Percentiles rank a stretch among this genome's conserved stretches.
These are phyloP conservation scores for Microcera coccophila DNA, from an alignment of 2,329 filamentous ascomycete genomes.

Conservation along the genomic window DNA sequence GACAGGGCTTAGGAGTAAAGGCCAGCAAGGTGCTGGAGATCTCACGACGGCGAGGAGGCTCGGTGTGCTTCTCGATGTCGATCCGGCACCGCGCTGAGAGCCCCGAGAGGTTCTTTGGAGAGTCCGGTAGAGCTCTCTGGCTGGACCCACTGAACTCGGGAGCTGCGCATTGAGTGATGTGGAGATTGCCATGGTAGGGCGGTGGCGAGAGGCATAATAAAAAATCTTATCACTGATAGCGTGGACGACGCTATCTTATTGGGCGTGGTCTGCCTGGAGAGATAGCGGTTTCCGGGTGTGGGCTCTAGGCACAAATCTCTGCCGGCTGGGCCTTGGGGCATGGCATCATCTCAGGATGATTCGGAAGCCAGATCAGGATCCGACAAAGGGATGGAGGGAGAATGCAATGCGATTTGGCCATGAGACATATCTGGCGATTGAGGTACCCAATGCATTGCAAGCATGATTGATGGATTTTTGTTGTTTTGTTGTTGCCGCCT, in stretches of 20 bases:
- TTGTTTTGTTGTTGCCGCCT: background rate
- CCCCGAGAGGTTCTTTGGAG: background rate
- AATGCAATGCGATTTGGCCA: background rate
- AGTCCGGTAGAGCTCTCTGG: background rate
- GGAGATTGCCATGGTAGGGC: background rate
- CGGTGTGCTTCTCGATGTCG: background rate
- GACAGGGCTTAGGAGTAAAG: conserved; percentile 10
- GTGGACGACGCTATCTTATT: background rate
- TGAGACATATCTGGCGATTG: no score
- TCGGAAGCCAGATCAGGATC: no score
- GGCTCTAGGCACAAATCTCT: background rate
- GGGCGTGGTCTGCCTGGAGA: background rate
- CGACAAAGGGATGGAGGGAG: background rate
- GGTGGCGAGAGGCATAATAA: background rate
- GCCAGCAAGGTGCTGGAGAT: conserved; percentile 11
- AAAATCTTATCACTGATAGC: background rate
- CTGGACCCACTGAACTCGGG: background rate
- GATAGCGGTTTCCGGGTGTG: background rate
- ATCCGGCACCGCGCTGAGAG: background rate
- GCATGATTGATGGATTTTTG: background rate
- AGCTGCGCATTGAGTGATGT: conserved; percentile 1
- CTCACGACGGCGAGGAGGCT: conserved; percentile 3
- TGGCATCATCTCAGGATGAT: no score
- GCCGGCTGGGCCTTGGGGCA: no score
- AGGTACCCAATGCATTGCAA: background rate